Evolutionary conservation across 225 moss, liverwort and hornwort species (phyloP), one percentile per base, ranked within the genome.

Genomic region (Lunularia cruciata): DNA sequence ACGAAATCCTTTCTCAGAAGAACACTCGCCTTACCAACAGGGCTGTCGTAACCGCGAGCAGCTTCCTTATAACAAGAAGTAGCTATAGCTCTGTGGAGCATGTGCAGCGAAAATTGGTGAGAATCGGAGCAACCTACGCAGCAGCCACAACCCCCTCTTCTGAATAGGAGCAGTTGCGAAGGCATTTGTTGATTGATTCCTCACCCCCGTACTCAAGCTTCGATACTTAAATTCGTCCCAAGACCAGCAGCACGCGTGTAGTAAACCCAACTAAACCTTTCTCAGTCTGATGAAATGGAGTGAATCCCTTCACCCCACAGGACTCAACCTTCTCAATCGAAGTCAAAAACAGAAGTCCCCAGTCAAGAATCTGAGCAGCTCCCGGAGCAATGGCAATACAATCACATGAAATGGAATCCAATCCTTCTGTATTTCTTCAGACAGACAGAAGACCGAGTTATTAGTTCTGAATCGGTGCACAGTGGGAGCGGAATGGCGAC

Each of bases 131-230:
- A 57, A 25, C 25, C 36, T 63, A 47, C 30, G 30, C 35, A 71
- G 6, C 5, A 65, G 30, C 65, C 12, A 20, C 43, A 54, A 18
- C 40, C 60, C 28, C 40, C 62, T 38, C 10, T 49, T 51, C 51
- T 67, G 51, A 34, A 20, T 9, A 67, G 67, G 32, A 67, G 67
- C 35, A 67, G 67, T 51, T 33, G 67, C 48, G 49, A 26, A 69
- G 37, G 64, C 70, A 65, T 65, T 65, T 37, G 75, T 70, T 58
- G 47, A 33, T 48, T 34, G 23, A 34, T 5, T 67, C n/a, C n/a
- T n/a, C n/a, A n/a, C n/a, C n/a, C n/a, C n/a, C n/a, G n/a, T n/a
- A n/a, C n/a, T n/a, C n/a, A n/a, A n/a, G n/a, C n/a, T n/a, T n/a
- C n/a, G n/a, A n/a, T n/a, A n/a, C n/a, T n/a, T n/a, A n/a, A n/a